A percentile compares a stretch with the other conserved stretches of the same genome.
phyloP scores from a whole-genome alignment of 345 rosid species.

The Moringa oleifera region DNA sequence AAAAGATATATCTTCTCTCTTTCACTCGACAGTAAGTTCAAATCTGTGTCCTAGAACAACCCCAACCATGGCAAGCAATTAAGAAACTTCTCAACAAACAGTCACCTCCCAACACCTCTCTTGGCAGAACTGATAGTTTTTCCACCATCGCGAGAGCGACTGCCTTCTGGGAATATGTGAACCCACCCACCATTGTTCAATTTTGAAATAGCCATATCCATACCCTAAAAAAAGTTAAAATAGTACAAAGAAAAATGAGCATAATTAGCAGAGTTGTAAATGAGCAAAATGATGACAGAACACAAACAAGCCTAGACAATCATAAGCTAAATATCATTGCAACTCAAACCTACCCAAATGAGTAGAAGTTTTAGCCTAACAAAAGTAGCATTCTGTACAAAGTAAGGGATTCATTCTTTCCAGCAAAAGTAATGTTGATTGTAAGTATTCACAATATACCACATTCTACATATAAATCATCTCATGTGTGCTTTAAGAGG shows the following conservation, averaged over 20 bases:
- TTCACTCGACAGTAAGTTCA: background rate
- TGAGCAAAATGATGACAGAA: too few relatives aligned
- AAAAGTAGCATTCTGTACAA: too few relatives aligned
- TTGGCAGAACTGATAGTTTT: constrained; percentile 75
- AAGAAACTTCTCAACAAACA: constrained; percentile 1
- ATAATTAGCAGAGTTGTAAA: background rate
- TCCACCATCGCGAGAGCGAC: constrained; percentile 93
- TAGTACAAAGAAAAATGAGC: background rate
- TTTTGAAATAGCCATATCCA: constrained; percentile 94
- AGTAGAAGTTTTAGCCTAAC: too few relatives aligned
- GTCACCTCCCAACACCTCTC: constrained; percentile 95
- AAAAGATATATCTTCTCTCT: too few relatives aligned
- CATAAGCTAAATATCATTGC: too few relatives aligned
- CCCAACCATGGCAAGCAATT: background rate
- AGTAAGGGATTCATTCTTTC: too few relatives aligned
- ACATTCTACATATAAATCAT: too few relatives aligned
- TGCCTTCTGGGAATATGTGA: constrained; percentile 97
- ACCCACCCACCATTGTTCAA: constrained; percentile 93
- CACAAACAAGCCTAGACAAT: too few relatives aligned
- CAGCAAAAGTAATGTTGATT: too few relatives aligned
- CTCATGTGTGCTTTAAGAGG: too few relatives aligned
- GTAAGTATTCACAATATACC: too few relatives aligned
- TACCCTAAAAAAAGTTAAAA: constrained; percentile 49
- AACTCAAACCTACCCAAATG: too few relatives aligned
- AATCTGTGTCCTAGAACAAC: background rate